Conservation (phyloP, 2,329 filamentous ascomycete species). For the Ceratocystis papillata region DNA sequence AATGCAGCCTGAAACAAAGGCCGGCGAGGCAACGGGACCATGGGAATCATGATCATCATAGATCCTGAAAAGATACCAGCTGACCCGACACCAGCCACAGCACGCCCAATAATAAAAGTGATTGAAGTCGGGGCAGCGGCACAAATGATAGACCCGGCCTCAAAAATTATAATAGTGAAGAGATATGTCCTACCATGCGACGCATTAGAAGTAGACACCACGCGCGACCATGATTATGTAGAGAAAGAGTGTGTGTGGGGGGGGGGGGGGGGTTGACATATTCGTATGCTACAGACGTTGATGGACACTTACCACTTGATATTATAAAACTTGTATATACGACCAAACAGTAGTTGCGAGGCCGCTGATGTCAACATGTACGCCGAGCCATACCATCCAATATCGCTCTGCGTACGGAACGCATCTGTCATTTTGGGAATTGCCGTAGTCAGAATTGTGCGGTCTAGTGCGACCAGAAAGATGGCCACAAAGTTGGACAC, state of each 20-base stretch:
- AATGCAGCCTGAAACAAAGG: constrained; percentile 49
- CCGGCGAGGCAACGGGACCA: constrained; percentile 50
- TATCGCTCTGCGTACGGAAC: constrained; percentile 44
- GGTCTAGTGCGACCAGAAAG: constrained; percentile 48
- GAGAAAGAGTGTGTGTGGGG: too few species aligned
- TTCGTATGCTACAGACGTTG: too few species aligned
- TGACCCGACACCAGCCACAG: constrained; percentile 46
- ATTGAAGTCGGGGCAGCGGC: constrained; percentile 44
- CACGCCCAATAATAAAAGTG: constrained; percentile 46
- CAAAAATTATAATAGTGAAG: constrained; percentile 40
- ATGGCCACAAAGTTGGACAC: constrained; percentile 44
- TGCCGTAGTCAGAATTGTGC: constrained; percentile 45
- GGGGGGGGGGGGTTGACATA: too few species aligned
- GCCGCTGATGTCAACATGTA: constrained; percentile 50
- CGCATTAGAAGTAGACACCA: neutral
- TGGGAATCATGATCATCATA: constrained; percentile 46
- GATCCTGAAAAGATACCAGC: constrained; percentile 49
- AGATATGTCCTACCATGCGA: constrained; percentile 34
- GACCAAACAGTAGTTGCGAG: constrained; percentile 41
- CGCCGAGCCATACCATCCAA: constrained; percentile 51
- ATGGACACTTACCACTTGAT: constrained; percentile 34
- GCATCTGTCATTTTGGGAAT: constrained; percentile 42
- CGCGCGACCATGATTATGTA: too few species aligned
- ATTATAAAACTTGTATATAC: constrained; percentile 42
- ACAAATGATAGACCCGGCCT: constrained; percentile 45